Conservation (phyloP, 441 rosid genomes). For the Raphanus hybrid region DNA sequence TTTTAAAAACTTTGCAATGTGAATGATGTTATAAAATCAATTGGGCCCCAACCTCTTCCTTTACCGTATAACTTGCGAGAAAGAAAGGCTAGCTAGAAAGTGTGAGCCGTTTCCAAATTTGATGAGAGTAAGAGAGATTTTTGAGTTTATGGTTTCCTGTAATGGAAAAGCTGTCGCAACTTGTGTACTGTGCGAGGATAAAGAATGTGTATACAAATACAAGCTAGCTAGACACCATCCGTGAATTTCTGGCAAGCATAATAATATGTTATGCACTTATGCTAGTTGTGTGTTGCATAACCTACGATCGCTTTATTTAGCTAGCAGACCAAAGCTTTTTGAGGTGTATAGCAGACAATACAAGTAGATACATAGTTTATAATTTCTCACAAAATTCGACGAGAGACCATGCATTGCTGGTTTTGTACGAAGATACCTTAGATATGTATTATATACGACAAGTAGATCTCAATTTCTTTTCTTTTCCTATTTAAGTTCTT, state of each 20-base stretch:
- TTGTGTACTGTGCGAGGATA: conserved; percentile 29
- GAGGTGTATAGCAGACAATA: conserved; percentile 38
- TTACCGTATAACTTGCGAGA: conserved; percentile 35
- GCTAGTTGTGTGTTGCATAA: conserved; percentile 24
- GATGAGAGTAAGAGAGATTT: conserved; percentile 18
- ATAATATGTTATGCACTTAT: conserved; percentile 1
- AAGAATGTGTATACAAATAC: conserved; percentile 25
- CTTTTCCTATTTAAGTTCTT: neutral
- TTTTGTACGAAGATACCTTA: conserved; percentile 38
- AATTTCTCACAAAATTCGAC: conserved; percentile 29
- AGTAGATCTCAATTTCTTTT: conserved; percentile 27
- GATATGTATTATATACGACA: conserved; percentile 31
- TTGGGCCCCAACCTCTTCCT: conserved; percentile 4
- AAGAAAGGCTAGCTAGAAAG: conserved; percentile 39
- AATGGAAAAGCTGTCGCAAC: conserved; percentile 41
- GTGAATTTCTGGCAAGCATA: conserved; percentile 18
- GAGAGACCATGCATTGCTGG: conserved; percentile 28
- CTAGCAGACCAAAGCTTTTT: conserved; percentile 40
- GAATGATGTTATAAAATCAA: conserved; percentile 3
- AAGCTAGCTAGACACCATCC: conserved; percentile 30
- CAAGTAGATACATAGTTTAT: conserved; percentile 38
- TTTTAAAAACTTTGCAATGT: neutral
- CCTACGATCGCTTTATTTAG: conserved; percentile 33
- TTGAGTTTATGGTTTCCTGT: conserved; percentile 44
- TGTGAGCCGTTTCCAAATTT: conserved; percentile 25